phyloP scores from a whole-genome alignment of 2,329 filamentous ascomycete species.

The Aquanectria penicillioides region DNA sequence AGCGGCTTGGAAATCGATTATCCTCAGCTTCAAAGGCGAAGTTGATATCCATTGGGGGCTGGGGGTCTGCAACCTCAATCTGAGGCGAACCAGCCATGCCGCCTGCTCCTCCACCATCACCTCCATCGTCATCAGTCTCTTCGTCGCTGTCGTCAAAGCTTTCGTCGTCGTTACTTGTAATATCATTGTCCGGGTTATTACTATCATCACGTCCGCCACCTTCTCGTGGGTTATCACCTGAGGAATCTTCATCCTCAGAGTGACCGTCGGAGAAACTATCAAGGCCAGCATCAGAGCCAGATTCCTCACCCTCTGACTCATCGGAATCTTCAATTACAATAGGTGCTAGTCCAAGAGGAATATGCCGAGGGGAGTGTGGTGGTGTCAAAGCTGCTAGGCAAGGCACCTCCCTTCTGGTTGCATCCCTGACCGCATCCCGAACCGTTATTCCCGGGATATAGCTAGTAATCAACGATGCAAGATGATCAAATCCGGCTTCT shows the following conservation, averaged over 20 bases:
- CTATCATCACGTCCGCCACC: not conserved
- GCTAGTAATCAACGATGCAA: slow-evolving; percentile 30
- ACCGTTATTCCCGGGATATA: slow-evolving; percentile 20
- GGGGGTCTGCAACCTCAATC: not conserved
- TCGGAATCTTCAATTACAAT: not conserved
- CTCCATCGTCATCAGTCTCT: not conserved
- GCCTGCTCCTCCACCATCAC: not conserved
- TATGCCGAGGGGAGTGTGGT: not conserved
- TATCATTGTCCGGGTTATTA: not conserved
- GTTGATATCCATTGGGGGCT: not conserved
- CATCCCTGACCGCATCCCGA: not conserved
- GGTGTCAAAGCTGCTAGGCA: not conserved
- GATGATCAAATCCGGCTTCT: slow-evolving; percentile 30
- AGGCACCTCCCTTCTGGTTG: not conserved
- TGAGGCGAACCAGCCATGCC: not conserved
- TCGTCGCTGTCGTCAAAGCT: not conserved
- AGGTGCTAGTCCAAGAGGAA: not conserved
- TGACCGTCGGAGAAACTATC: not conserved
- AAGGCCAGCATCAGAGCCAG: not conserved
- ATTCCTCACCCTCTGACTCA: not conserved
- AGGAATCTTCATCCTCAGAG: not conserved
- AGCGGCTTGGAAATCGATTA: not conserved
- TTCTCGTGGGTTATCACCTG: not conserved
- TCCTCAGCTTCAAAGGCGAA: not conserved
- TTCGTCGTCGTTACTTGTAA: not conserved